These are phyloP conservation scores for Lactarius evosmus DNA, from an alignment of 768 basidiomycete genomes.

Conservation along the genomic window DNA sequence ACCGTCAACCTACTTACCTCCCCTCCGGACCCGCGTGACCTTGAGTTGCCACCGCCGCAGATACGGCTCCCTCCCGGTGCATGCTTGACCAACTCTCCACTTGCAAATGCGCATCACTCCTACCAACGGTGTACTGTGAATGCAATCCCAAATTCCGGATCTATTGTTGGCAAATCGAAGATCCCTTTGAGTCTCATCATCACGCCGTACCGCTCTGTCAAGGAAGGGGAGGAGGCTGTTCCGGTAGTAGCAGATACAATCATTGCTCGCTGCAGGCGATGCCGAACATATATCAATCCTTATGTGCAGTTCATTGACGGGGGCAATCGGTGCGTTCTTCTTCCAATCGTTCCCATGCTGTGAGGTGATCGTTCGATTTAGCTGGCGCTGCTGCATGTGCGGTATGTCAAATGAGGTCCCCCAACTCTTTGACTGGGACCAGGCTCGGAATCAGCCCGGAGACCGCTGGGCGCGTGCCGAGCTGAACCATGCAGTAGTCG, in stretches of 20 bases:
- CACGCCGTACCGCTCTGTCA: slow-evolving; percentile 50
- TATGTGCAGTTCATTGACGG: slow-evolving; percentile 78
- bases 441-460: slow-evolving; percentile 86
- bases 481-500: slow-evolving; percentile 90
- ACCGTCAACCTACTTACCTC: slow-evolving; percentile 92
- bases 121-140: slow-evolving; percentile 79
- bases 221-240: slow-evolving; percentile 44
- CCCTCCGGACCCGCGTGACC: slow-evolving; percentile 86
- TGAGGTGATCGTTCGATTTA: slow-evolving; percentile 31
- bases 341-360: background rate
- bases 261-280: slow-evolving; percentile 53
- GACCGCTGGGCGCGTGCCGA: slow-evolving; percentile 94
- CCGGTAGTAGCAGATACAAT: slow-evolving; percentile 51
- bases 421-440: slow-evolving; percentile 98
- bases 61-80: slow-evolving; percentile 86
- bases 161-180: slow-evolving; percentile 41
- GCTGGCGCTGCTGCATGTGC: slow-evolving; percentile 99
- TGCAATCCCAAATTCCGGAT: slow-evolving; percentile 26
- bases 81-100: slow-evolving; percentile 70
- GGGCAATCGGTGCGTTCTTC: slow-evolving; percentile 68
- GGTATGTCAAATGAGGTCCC: slow-evolving; percentile 98
- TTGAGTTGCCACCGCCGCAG: slow-evolving; percentile 80
- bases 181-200: slow-evolving; percentile 49
- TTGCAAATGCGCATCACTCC: slow-evolving; percentile 81
- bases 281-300: slow-evolving; percentile 56